A percentile compares a stretch with the other conserved stretches of the same genome.
Conservation (phyloP, 345 rosid genomes). For the Durio zibethinus region DNA sequence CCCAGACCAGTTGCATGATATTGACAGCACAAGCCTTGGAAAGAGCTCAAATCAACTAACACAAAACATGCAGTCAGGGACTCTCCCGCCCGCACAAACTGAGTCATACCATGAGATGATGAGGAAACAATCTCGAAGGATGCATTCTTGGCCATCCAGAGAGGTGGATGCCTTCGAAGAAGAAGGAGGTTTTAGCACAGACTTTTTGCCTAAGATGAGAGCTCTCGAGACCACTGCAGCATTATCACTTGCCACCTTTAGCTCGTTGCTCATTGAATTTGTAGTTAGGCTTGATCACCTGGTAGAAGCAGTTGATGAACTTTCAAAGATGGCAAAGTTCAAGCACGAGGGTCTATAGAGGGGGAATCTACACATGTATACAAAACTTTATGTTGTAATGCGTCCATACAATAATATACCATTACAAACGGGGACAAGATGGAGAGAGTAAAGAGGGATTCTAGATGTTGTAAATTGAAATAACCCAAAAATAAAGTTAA, state of each 20-base stretch:
- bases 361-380: not conserved
- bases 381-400: not conserved
- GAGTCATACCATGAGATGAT: not conserved
- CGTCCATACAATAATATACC: not conserved
- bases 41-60: not conserved
- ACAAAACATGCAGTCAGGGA: not conserved
- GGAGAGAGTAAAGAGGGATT: not conserved
- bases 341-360: slow-evolving; percentile 29
- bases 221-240: slow-evolving; percentile 59
- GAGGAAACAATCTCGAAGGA: slow-evolving; percentile 57
- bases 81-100: not conserved
- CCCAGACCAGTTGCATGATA: not conserved
- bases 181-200: slow-evolving; percentile 25
- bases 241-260: slow-evolving; percentile 52
- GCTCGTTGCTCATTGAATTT: slow-evolving; percentile 60
- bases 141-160: slow-evolving; percentile 58
- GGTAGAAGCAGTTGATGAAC: slow-evolving; percentile 59
- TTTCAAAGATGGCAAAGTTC: slow-evolving; percentile 55
- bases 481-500: not conserved
- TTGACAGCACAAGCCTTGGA: not conserved
- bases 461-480: not conserved
- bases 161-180: slow-evolving; percentile 53
- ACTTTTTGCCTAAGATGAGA: slow-evolving; percentile 42
- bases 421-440: not conserved
- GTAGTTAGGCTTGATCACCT: slow-evolving; percentile 61